A percentile compares a stretch with the other conserved stretches of the same genome.
Conservation (phyloP, 345 rosid species). For the Citrus trifoliata region DNA sequence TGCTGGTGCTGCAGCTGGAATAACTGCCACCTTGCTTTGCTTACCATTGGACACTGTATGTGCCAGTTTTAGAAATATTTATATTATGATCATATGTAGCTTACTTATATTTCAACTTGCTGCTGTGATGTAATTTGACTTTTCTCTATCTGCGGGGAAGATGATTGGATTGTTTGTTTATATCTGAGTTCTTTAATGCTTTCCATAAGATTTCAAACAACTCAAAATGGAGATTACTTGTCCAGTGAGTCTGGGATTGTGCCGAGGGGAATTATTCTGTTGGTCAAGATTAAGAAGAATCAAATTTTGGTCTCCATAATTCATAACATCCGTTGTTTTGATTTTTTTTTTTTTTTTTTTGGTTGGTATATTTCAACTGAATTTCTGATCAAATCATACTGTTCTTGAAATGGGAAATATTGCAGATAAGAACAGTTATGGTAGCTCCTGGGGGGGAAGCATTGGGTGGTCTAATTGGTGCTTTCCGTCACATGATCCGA, state of each 20-base stretch:
- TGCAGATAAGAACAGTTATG: conserved; percentile 78
- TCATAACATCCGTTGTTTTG: not conserved
- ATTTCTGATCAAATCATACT: not conserved
- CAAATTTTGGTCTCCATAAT: not conserved
- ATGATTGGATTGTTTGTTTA: too few relatives aligned
- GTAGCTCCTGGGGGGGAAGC: conserved; percentile 96
- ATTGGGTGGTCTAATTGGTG: conserved; percentile 74
- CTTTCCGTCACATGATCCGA: conserved; percentile 71
- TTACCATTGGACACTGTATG: conserved; percentile 94
- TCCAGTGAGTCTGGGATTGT: not conserved
- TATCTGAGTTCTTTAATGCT: not conserved
- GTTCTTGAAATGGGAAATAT: not conserved
- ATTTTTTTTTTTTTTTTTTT: not conserved
- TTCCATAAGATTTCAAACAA: not conserved
- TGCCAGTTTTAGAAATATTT: conserved; percentile 7
- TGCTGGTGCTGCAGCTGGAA: conserved; percentile 95
- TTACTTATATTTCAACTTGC: not conserved
- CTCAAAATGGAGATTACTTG: not conserved
- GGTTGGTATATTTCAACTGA: not conserved
- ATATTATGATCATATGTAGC: not conserved
- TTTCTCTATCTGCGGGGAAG: too few relatives aligned
- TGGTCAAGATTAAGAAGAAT: not conserved
- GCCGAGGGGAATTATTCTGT: not conserved
- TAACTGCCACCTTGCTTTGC: conserved; percentile 87
- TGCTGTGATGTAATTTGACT: not conserved